Percentiles rank a stretch among this genome's conserved stretches.
Conservation (phyloP, 768 basidiomycete species). For the Russula emetica region DNA sequence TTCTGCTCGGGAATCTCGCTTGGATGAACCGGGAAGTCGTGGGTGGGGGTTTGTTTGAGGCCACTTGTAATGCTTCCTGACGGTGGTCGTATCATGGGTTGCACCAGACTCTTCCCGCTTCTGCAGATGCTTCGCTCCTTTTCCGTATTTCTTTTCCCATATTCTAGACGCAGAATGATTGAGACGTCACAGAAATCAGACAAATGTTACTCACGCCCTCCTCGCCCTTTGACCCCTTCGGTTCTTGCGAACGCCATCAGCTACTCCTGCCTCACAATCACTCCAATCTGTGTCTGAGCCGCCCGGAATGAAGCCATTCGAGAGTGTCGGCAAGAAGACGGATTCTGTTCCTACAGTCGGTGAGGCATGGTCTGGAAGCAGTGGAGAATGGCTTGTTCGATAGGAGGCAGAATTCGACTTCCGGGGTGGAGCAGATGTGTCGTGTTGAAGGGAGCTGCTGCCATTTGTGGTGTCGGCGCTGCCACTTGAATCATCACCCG, state of each 20-base stretch:
- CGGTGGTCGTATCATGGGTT: slow-evolving; percentile 1
- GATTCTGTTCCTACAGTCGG: slow-evolving; percentile 38
- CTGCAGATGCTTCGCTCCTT: slow-evolving; percentile 86
- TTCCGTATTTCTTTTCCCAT: slow-evolving; percentile 97
- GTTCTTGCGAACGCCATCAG: slow-evolving; percentile 59
- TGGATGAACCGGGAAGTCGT: not conserved
- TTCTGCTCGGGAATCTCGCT: not conserved
- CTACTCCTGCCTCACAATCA: slow-evolving; percentile 54
- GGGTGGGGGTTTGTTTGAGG: not conserved
- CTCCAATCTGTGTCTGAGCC: slow-evolving; percentile 75
- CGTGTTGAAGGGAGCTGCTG: not conserved
- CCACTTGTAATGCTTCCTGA: not conserved
- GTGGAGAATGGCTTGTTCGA: not conserved
- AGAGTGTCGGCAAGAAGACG: slow-evolving; percentile 83
- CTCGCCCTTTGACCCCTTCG: slow-evolving; percentile 91
- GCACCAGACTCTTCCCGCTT: slow-evolving; percentile 37
- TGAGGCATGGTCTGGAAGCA: not conserved
- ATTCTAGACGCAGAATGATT: slow-evolving; percentile 50
- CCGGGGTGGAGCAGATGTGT: not conserved
- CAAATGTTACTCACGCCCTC: slow-evolving; percentile 65
- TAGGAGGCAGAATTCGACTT: not conserved
- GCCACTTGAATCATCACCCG: slow-evolving; percentile 29
- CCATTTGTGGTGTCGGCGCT: slow-evolving; percentile 11
- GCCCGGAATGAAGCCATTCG: slow-evolving; percentile 79
- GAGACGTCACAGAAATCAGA: not conserved